Percentiles rank a stretch among this genome's conserved stretches.
Conservation (phyloP, 768 basidiomycete species). For the Hypholoma fasciculare region DNA sequence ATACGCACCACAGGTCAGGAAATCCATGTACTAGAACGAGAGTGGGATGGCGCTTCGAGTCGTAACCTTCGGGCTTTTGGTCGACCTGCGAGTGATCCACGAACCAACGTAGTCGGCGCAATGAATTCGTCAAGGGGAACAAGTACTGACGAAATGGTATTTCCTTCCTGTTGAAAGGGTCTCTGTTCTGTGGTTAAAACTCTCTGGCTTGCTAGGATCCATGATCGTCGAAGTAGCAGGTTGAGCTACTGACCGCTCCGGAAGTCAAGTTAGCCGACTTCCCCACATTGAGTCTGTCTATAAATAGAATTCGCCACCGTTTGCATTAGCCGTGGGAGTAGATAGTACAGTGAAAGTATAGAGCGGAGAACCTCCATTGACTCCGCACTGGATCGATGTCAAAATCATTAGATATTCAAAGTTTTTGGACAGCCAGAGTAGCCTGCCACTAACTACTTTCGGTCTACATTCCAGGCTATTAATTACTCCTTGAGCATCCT, state of each 20-base stretch:
- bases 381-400: too few relatives aligned
- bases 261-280: constrained; percentile 6
- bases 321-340: too few relatives aligned
- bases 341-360: too few relatives aligned
- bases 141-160: constrained; percentile 60
- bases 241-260: not conserved
- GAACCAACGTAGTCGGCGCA: not conserved
- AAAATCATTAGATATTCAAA: too few relatives aligned
- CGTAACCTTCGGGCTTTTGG: constrained; percentile 50
- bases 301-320: too few relatives aligned
- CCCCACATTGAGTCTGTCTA: too few relatives aligned
- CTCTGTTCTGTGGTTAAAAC: constrained; percentile 56
- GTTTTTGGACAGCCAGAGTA: too few relatives aligned
- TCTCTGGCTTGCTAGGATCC: constrained; percentile 39
- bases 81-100: constrained; percentile 38
- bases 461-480: too few relatives aligned
- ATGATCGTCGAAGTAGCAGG: constrained; percentile 20
- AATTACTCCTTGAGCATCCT: too few relatives aligned
- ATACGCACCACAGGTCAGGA: constrained; percentile 56
- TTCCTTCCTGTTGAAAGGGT: constrained; percentile 56
- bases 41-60: constrained; percentile 43
- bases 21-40: constrained; percentile 82
- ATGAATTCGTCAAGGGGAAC: not conserved
- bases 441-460: too few relatives aligned
- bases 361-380: too few relatives aligned